Conservation (phyloP, 441 rosid genomes). For the Gossypium trilobum region DNA sequence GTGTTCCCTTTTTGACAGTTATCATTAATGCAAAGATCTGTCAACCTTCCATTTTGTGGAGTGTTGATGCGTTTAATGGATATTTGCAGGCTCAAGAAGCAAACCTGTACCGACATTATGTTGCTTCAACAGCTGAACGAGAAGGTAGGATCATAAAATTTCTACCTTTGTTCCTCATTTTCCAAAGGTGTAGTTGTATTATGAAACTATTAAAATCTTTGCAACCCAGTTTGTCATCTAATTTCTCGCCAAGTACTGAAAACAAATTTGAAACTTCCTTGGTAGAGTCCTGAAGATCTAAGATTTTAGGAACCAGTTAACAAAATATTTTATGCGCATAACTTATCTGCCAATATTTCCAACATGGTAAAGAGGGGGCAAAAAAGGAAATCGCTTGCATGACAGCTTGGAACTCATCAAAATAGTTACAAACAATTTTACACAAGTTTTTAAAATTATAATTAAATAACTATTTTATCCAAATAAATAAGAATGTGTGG, state of each 20-base stretch:
- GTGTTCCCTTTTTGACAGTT: conserved; percentile 15
- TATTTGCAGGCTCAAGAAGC: conserved; percentile 59
- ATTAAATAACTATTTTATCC: no score
- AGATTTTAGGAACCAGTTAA: not conserved
- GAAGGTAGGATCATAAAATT: conserved; percentile 52
- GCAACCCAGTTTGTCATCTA: not conserved
- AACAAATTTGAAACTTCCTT: not conserved
- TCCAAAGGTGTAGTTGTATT: not conserved
- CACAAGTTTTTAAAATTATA: no score
- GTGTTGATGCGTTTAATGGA: conserved; percentile 17
- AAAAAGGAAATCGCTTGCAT: not conserved
- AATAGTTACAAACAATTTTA: no score
- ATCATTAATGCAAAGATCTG: conserved; percentile 4
- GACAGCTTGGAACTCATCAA: no score
- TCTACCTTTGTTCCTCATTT: conserved; percentile 5
- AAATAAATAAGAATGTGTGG: no score
- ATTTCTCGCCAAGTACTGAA: not conserved
- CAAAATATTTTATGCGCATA: not conserved
- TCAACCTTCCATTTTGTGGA: not conserved
- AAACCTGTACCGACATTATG: conserved; percentile 66
- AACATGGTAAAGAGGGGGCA: not conserved
- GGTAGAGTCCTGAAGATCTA: not conserved
- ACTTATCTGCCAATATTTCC: not conserved
- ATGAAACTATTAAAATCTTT: not conserved
- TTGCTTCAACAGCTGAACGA: conserved; percentile 70